Base-by-base conservation (phyloP, 352 stramenopile species). In the Lagenidium sp. region DNA sequence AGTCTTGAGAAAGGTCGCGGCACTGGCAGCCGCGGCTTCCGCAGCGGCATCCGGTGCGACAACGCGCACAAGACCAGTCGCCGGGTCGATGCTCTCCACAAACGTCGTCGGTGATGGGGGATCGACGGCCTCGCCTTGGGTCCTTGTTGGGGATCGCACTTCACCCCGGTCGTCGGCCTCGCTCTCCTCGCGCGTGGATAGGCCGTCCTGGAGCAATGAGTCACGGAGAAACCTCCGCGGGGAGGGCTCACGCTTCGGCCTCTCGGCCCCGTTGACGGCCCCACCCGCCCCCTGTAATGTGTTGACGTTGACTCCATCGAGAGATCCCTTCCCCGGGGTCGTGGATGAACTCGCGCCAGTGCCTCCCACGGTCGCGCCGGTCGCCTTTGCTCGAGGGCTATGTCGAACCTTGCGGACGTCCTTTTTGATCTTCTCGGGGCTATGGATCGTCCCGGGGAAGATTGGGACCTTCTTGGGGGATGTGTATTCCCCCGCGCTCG, bases 391-490 rank as follows among this genome's bases (percentile, higher is more conserved):
- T 7, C 52, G 47, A 12, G 63, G 60, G 36, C 63, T 74, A 24
- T 39, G 20, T 18, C 34, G 20, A 21, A 20, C 15, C 15, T 35
- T 23, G 29, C 50, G 20, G 15, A 37, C 19, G 3, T 65, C 35
- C 20, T 57, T 58, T 35, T 69, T 68, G 1, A 39, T 13, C 32
- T 71, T 73, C 45, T 84, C 72, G 0, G 72, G 75, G 20, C 69
- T 87, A 28, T 66, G 54, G 6, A 74, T 22, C 15, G 66, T 88
- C 11, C 76, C 73, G 2, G 76, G 73, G 32, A 88, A 83, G 29
- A 83, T 57, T 0, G 76, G 76, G 18, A 88, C 69, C 42, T 85
- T 88, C 73, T 84, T 88, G 0, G 76, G 76, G 10, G 76, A 82
- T 30, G 65, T 80, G 56, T 85, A 88, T 44, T 82, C 73, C 1